Evolutionary conservation across 1,284 basidiomycete species (phyloP), one percentile per base, ranked within the genome.

Genomic region (Meripilus lineatus): DNA sequence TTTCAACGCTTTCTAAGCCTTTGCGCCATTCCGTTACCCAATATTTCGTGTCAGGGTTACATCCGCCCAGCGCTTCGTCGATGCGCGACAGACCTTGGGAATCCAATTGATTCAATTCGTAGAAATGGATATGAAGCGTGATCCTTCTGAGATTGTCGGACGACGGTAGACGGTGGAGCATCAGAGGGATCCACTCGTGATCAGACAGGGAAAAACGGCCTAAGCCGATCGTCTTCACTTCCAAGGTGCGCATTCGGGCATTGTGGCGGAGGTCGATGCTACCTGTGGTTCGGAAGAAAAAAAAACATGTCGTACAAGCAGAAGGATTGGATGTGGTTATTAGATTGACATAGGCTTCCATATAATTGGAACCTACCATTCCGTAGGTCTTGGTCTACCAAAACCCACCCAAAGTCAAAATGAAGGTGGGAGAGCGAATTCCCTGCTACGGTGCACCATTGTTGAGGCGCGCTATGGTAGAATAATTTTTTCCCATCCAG

Each of bases 351-450:
- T n/a, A n/a, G n/a, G n/a, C n/a, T n/a, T n/a, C n/a, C n/a, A n/a
- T 8, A 35, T 35, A 17, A 35, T 35, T 14, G n/a, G 8, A 35
- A 17, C 7, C 33, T 8, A 35, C 20, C 8, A 18, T 35, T 8
- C 20, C 37, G 20, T 15, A 38, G 18, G 33, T 35, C 20, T 35
- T 7, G 15, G 33, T 14, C 7, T 8, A 35, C 33, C 33, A 35
- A 35, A 17, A 35, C 15, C 33, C 33, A 35, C 20, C 33, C 33
- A 35, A 35, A 35, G 20, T 7, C 33, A 23, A 38, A 38, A 10
- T 21, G 18, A 20, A 38, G 37, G 24, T 38, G 22, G 21, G 14
- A 22, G 8, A 38, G 21, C 10, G 37, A 38, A 5, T 15, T 7
- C 20, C 13, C 37, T 21, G 37, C 37, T 13, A 38, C 24, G 14